These are phyloP conservation scores for Aeschynomene evenia DNA, from an alignment of 306 rosid species.

Conservation along the genomic window DNA sequence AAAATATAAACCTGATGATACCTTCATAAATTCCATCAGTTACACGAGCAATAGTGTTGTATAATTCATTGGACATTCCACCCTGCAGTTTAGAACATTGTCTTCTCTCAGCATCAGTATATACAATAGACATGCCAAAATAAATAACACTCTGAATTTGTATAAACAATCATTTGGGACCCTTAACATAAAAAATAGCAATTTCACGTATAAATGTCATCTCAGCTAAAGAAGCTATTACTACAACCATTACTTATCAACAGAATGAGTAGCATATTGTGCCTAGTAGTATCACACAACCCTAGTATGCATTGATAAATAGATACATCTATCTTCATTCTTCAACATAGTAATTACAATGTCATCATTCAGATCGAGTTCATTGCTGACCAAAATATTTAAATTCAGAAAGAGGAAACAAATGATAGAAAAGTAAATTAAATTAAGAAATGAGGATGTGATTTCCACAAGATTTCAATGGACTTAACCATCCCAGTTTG, in stretches of 20 bases:
- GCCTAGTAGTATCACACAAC: not conserved
- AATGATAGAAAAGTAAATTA: not conserved
- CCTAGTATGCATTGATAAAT: not conserved
- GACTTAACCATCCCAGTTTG: not conserved
- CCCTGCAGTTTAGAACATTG: conserved; percentile 62
- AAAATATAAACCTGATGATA: conserved; percentile 34
- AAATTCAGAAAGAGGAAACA: not conserved
- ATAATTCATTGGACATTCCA: conserved; percentile 98
- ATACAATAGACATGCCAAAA: conserved; percentile 7
- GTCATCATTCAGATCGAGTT: conserved; percentile 24
- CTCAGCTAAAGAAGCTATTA: conserved; percentile 2
- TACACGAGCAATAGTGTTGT: conserved; percentile 89
- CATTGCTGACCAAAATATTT: conserved; percentile 12
- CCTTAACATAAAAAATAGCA: conserved; percentile 15
- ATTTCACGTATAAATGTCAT: not conserved
- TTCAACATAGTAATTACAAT: conserved; percentile 1
- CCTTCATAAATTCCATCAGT: conserved; percentile 98
- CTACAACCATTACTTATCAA: conserved; percentile 3
- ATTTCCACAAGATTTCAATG: conserved; percentile 13
- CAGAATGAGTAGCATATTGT: not conserved
- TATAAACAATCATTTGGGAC: not conserved
- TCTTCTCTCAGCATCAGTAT: conserved; percentile 24
- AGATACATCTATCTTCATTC: not conserved
- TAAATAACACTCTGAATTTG: conserved; percentile 18
- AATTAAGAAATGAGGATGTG: conserved; percentile 17